Conservation (phyloP, 176 grass and related monocot genomes). For the Zoysia pacifica region DNA sequence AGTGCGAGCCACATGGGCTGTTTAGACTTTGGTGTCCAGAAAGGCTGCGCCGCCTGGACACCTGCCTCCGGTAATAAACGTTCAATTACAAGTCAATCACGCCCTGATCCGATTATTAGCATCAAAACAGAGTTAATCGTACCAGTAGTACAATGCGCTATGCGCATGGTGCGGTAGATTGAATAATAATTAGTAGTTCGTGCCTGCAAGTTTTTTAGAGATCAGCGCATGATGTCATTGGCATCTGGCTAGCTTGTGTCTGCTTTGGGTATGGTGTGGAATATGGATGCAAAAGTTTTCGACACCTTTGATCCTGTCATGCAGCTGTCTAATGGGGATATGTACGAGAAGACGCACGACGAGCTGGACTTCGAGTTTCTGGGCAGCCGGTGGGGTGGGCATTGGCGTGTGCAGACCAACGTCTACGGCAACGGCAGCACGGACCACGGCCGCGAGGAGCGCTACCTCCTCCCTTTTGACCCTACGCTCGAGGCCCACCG, state of each 20-base stretch:
- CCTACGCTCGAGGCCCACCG: conserved; percentile 60
- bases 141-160: neutral
- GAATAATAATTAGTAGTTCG: neutral
- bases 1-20: conserved; percentile 40
- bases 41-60: conserved; percentile 56
- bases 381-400: conserved; percentile 70
- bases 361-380: conserved; percentile 95
- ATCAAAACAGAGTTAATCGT: neutral
- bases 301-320: neutral
- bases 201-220: neutral
- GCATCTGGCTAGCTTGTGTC: neutral
- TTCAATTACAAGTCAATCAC: conserved; percentile 23
- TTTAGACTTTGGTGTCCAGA: conserved; percentile 35
- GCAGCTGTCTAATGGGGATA: conserved; percentile 85
- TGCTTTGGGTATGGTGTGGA: neutral
- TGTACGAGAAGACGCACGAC: conserved; percentile 88
- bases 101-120: neutral
- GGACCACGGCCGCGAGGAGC: conserved; percentile 72
- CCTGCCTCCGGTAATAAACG: conserved; percentile 38
- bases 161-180: neutral
- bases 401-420: conserved; percentile 91
- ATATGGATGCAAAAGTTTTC: neutral
- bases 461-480: conserved; percentile 89
- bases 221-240: neutral
- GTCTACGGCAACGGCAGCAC: conserved; percentile 95